Evolutionary conservation across 1,284 basidiomycete genomes (phyloP), one percentile per base, ranked within the genome.

Genomic region (Earliella scabrosa): DNA sequence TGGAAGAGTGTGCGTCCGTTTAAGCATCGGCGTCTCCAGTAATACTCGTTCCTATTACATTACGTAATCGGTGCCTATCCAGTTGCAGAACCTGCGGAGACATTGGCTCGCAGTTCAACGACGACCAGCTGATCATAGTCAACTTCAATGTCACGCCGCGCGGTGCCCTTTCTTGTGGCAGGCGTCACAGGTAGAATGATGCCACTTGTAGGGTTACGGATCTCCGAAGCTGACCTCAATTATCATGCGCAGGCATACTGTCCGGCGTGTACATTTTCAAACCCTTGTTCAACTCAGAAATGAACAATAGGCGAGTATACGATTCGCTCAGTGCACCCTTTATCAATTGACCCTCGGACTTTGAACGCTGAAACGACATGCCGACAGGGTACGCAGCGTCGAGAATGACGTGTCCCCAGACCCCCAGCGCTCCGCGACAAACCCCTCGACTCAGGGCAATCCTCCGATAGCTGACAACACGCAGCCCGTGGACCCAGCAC

Each of bases 261-360:
- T 87, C 86, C 13, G 87, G 87, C 14, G 65, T 87, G 32, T 88
- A 88, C 67, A 84, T 88, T 54, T 78, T 77, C 65, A 71, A 73
- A 54, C 76, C 75, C 11, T 49, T 76, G 32, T 59, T 77, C 36
- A 63, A 70, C 47, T 6, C 29, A 7, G 52, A 59, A 45, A 50
- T 21, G 54, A 55, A 36, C 47, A 38, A 31, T 24, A 52, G 44
- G 60, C 52, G 39, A 49, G 60, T 45, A 44, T 52, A 23, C 45
- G 50, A 36, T 50, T 20, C 40, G 47, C 23, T 24, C 21, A 41
- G n/a, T n/a, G n/a, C n/a, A n/a, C n/a, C n/a, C n/a, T n/a, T n/a
- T n/a, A n/a, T n/a, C n/a, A n/a, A n/a, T n/a, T n/a, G n/a, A n/a
- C n/a, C n/a, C n/a, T n/a, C n/a, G n/a, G n/a, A 7, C 29, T n/a